These are phyloP conservation scores for Leccinum fallax DNA, from an alignment of 1,284 basidiomycete species.

Conservation along the genomic window DNA sequence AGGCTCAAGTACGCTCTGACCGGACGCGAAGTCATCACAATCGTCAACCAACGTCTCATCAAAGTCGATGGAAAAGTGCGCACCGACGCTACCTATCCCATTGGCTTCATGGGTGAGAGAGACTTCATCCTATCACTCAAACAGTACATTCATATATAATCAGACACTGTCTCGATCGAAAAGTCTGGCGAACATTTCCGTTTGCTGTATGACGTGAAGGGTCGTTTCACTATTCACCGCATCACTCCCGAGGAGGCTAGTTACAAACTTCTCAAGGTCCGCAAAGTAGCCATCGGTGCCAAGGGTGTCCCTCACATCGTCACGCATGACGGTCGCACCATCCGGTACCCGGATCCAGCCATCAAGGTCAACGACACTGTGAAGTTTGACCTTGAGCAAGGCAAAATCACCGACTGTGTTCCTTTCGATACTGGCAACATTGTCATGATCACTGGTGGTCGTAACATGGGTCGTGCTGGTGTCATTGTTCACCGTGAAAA, in stretches of 20 bases:
- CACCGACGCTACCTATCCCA: conserved; percentile 96
- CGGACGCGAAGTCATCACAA: conserved; percentile 93
- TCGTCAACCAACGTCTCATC: conserved; percentile 96
- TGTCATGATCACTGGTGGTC: conserved; percentile 97
- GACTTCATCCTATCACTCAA: neutral
- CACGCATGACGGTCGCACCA: conserved; percentile 99
- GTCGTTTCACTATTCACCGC: conserved; percentile 99
- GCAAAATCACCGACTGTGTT: conserved; percentile 94
- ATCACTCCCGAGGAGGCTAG: conserved; percentile 97
- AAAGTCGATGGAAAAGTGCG: conserved; percentile 99
- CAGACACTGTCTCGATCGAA: conserved; percentile 97
- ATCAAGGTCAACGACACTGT: conserved; percentile 99
- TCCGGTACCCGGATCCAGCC: conserved; percentile 97
- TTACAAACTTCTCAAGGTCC: conserved; percentile 99
- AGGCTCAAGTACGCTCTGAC: conserved; percentile 99
- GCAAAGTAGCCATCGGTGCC: conserved; percentile 88
- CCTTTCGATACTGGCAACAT: conserved; percentile 98
- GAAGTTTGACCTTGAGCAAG: conserved; percentile 94
- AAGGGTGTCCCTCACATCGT: conserved; percentile 97
- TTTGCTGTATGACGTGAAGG: conserved; percentile 98
- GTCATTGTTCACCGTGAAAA: conserved; percentile 96
- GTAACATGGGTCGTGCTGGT: conserved; percentile 99
- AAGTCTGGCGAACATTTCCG: conserved; percentile 99
- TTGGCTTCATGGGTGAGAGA: conserved; percentile 94
- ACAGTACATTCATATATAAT: conserved; percentile 1